Base-by-base conservation (phyloP, 2,329 filamentous ascomycete species). In the Fusarium musae region DNA sequence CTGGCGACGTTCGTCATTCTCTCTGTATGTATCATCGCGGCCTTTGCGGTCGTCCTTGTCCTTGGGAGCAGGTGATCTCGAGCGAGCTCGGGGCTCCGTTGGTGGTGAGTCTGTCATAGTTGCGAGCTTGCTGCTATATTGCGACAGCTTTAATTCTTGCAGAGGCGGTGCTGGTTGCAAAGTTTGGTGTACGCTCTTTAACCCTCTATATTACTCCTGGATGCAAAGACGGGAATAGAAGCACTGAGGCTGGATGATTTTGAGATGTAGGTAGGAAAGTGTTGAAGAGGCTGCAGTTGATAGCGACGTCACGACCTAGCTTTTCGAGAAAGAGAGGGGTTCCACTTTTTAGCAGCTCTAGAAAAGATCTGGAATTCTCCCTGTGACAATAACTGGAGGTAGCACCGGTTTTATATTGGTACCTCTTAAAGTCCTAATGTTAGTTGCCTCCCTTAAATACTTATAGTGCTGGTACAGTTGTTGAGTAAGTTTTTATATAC, bases 71-170 rank as follows among this genome's bases (percentile, higher is more conserved):
- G 72, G 72, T 21, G 72, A 75, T 43, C 58, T 69, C 57, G 68
- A 74, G n/a, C 63, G 71, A 72, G 59, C 57, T 50, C 58, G 57
- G 43, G 72, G 53, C 60, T 73, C 68, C 28, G 59, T 47, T 36
- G 60, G 64, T 59, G 72, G 64, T 73, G 72, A 73, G 44, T 73
- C 60, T 53, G 72, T 59, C 72, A 74, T 74, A 23, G 60, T 36
- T 58, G 49, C 23, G 23, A 36, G 34, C 32, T 62, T 34, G 43
- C 17, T n/a, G 42, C 23, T 26, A 19, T 28, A 23, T 59, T 44
- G 69, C 32, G 56, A 42, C 28, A n/a, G 30, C 32, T 32, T 19
- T 28, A 65, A 30, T 58, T 46, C 28, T 28, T 53, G n/a, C 19
- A 28, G 15, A 52, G 23, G 9, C 13, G 9, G 16, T 21, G 11